These are phyloP conservation scores for Cudoniella acicularis DNA, from an alignment of 495 filamentous ascomycete species.

Conservation along the genomic window DNA sequence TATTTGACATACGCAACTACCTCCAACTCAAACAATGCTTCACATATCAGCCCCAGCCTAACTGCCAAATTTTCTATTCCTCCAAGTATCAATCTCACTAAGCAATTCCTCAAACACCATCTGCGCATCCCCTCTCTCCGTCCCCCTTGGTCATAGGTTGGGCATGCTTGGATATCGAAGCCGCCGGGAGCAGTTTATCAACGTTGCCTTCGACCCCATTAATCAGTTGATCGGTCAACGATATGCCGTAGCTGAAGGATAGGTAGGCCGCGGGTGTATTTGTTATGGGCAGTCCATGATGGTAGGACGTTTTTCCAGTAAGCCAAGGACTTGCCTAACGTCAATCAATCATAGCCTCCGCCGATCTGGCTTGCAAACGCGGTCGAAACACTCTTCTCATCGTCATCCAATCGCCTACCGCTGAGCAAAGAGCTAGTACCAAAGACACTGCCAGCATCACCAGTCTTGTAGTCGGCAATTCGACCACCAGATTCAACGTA, in stretches of 20 bases:
- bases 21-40: background rate
- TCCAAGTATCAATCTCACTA: background rate
- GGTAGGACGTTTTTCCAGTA: background rate
- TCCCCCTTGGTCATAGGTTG: background rate
- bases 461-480: constrained; percentile 49
- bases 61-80: background rate
- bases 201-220: background rate
- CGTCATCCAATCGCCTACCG: constrained; percentile 65
- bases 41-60: background rate
- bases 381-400: constrained; percentile 91
- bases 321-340: background rate
- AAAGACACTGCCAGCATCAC: constrained; percentile 66
- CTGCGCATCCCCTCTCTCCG: background rate
- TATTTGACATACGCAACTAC: background rate
- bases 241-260: background rate
- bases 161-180: background rate
- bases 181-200: background rate
- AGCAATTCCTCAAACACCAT: background rate
- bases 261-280: background rate
- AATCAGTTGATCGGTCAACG: background rate
- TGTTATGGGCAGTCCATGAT: background rate
- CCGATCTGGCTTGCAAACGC: constrained; percentile 95
- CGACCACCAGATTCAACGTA: constrained; percentile 82
- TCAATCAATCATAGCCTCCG: constrained; percentile 82
- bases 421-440: constrained; percentile 60